phyloP scores from a whole-genome alignment of 805 yeast genomes.

The Saturnispora dispora region DNA sequence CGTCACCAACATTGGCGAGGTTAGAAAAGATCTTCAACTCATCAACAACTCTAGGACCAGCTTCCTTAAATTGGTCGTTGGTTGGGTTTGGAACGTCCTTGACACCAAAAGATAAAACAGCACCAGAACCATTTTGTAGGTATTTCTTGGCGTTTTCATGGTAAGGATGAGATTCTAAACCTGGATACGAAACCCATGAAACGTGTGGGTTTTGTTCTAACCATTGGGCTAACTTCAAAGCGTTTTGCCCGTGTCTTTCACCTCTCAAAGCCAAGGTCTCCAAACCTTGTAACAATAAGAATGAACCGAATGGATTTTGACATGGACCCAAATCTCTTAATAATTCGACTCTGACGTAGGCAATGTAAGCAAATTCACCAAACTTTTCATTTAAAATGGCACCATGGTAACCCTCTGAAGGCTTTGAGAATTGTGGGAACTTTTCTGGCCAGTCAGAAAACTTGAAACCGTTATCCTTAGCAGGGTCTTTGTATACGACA shows the following conservation, averaged over 20 bases:
- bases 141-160: slow-evolving; percentile 82
- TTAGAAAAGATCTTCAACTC: slow-evolving; percentile 76
- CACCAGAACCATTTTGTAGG: slow-evolving; percentile 73
- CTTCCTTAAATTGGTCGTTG: slow-evolving; percentile 56
- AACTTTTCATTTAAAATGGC: slow-evolving; percentile 71
- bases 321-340: slow-evolving; percentile 90
- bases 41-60: slow-evolving; percentile 82
- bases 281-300: slow-evolving; percentile 81
- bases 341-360: slow-evolving; percentile 73
- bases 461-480: slow-evolving; percentile 85
- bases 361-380: slow-evolving; percentile 71
- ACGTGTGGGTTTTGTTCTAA: slow-evolving; percentile 63
- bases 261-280: slow-evolving; percentile 91
- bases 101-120: slow-evolving; percentile 83
- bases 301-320: slow-evolving; percentile 80
- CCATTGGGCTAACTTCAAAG: slow-evolving; percentile 69
- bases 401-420: slow-evolving; percentile 93
- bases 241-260: slow-evolving; percentile 83
- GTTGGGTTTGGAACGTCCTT: slow-evolving; percentile 44
- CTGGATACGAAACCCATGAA: slow-evolving; percentile 87
- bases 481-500: slow-evolving; percentile 37
- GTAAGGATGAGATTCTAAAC: slow-evolving; percentile 67
- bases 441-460: slow-evolving; percentile 79
- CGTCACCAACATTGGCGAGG: slow-evolving; percentile 95
- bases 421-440: slow-evolving; percentile 86